A percentile compares a stretch with the other conserved stretches of the same genome.
phyloP scores from a whole-genome alignment of 345 rosid genomes.

The Cardamine resedifolia region DNA sequence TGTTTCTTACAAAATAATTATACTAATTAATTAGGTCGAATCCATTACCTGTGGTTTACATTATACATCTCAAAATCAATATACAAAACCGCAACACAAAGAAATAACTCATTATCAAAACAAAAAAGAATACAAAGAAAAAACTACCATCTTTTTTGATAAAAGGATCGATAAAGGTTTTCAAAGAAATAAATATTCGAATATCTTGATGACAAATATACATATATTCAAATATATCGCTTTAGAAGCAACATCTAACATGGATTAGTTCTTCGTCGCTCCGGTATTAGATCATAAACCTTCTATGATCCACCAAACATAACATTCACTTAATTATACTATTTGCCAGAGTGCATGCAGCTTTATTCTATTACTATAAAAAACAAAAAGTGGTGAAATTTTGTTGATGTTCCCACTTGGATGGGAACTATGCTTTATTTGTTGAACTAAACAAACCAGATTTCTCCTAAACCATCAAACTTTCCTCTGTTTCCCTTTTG shows the following conservation, averaged over 20 bases:
- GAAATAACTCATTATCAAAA: too few species aligned
- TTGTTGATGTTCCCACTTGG: constrained; percentile 21
- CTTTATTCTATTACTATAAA: background rate
- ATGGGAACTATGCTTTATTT: constrained; percentile 11
- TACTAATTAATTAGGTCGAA: background rate
- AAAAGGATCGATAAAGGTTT: background rate
- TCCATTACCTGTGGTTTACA: background rate
- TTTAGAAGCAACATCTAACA: background rate
- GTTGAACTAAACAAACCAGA: constrained; percentile 5
- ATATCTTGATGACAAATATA: background rate
- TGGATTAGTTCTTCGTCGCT: background rate
- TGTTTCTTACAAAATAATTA: too few species aligned
- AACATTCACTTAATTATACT: background rate
- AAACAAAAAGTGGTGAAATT: background rate
- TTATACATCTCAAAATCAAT: background rate
- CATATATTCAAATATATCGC: too few species aligned
- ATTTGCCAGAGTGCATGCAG: background rate
- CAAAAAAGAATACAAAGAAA: background rate
- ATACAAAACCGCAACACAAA: background rate
- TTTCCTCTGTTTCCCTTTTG: constrained; percentile 7
- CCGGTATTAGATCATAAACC: background rate
- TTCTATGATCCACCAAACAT: background rate
- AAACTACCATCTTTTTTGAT: background rate
- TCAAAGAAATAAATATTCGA: too few species aligned
- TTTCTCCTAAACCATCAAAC: constrained; percentile 21